phyloP scores from a whole-genome alignment of 2,329 filamentous ascomycete species.

The Pseudocercospora cruenta region DNA sequence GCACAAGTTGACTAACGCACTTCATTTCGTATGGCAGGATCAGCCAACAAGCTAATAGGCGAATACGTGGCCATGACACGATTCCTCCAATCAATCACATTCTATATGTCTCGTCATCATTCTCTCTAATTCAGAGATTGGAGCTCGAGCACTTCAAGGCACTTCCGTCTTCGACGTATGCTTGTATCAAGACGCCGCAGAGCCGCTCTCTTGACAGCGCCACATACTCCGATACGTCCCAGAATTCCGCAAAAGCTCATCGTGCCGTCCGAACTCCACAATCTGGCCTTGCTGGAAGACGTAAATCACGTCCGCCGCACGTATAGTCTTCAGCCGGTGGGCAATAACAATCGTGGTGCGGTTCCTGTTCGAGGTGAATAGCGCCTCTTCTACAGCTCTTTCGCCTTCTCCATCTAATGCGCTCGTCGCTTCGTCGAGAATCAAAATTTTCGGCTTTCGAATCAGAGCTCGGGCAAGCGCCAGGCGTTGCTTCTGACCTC shows the following conservation, averaged over 20 bases:
- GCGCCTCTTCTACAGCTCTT: slow-evolving; percentile 43
- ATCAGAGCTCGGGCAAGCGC: slow-evolving; percentile 49
- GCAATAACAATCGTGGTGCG: slow-evolving; percentile 51
- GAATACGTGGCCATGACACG: no score
- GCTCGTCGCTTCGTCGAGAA: slow-evolving; percentile 49
- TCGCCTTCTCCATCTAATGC: slow-evolving; percentile 49
- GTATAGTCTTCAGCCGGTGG: slow-evolving; percentile 48
- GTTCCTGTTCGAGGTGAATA: slow-evolving; percentile 40
- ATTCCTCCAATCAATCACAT: no score
- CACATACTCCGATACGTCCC: no score
- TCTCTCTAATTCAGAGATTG: no score
- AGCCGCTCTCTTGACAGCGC: no score
- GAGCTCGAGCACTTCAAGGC: no score
- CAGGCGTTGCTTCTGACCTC: slow-evolving; percentile 48
- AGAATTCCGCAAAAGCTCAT: slow-evolving; percentile 37
- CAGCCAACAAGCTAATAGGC: no score
- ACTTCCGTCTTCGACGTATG: no score
- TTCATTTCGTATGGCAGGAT: no score
- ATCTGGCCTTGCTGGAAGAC: slow-evolving; percentile 54
- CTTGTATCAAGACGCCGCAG: no score
- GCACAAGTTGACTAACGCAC: no score
- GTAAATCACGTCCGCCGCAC: slow-evolving; percentile 49
- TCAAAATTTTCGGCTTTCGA: slow-evolving; percentile 45
- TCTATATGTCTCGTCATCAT: no score
- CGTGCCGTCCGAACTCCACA: slow-evolving; percentile 54